Base-by-base conservation (phyloP, 805 yeast species). In the Maudiozyma barnettii region DNA sequence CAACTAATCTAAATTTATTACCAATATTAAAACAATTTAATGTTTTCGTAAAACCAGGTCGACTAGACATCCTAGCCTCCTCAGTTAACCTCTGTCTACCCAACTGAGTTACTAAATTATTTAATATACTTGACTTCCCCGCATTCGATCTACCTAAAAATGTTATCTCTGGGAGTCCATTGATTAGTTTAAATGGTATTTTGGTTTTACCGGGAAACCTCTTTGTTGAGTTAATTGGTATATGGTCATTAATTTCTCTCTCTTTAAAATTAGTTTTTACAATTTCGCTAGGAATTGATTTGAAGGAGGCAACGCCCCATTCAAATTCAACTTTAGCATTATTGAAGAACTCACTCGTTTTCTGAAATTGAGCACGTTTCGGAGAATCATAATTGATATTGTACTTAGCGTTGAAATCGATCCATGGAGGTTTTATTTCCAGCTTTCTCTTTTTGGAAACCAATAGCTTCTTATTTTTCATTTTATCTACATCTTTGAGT, bases 91-190 rank as follows among this genome's bases (percentile, higher is more conserved):
- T 62, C 38, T 60, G 62, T 45, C 60, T 58, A 22, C 58, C 55
- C 7, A 65, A 60, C 35, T 67, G 66, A 1, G 78, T 68, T 4
- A 84, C 65, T 8, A 87, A 47, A 12, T 75, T 76, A 57, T 85
- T 84, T 38, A 89, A 68, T 22, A 89, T 61, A 0, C 95, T 79
- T 0, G 95, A 85, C 59, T 89, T 89, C 0, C 96, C 97, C 7
- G 82, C 89, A 55, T 89, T 89, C 43, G 95, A 82, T 52, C 86
- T 76, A 0, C 97, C 96, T 41, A 89, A 55, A 42, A 89, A 72
- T 3, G 83, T 68, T 4, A 88, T 76, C 57, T 88, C 96, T 0
- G 96, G 95, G 12, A 84, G 66, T 14, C 66, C 68, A 45, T 54
- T 60, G 19, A 54, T 51, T 12, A 61, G 45, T 26, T 66, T 63